These are phyloP conservation scores for Oryza rufipogon DNA, from an alignment of 176 grass and related monocot genomes.

Conservation along the genomic window DNA sequence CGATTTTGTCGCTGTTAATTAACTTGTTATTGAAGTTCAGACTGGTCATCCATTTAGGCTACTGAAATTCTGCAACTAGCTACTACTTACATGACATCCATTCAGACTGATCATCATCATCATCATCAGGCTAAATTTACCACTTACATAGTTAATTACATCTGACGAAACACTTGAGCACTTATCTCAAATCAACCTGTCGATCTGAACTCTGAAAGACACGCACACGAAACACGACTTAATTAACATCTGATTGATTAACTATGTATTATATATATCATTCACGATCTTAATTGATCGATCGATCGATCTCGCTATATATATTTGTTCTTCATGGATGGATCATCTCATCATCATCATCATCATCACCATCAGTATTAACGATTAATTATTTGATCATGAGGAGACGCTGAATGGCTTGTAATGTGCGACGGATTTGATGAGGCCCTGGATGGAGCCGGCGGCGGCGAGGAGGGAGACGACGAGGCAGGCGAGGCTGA, in stretches of 20 bases:
- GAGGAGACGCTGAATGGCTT: conserved; percentile 57
- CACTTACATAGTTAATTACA: background rate
- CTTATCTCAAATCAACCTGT: background rate
- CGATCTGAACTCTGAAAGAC: background rate
- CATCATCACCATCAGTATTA: too few relatives aligned
- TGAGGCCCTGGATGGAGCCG: conserved; percentile 69
- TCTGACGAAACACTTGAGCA: background rate
- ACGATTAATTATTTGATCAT: background rate
- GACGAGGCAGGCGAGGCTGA: conserved; percentile 57
- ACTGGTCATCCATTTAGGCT: background rate
- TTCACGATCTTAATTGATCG: background rate
- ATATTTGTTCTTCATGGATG: background rate
- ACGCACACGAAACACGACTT: background rate
- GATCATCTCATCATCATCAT: too few relatives aligned
- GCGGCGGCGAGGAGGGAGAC: conserved; percentile 69
- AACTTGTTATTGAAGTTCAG: conserved; percentile 18
- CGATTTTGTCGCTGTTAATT: background rate
- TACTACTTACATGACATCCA: background rate
- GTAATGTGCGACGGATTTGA: conserved; percentile 56
- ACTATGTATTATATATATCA: background rate
- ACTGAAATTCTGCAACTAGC: background rate
- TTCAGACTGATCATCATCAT: too few relatives aligned
- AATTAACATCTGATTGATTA: background rate
- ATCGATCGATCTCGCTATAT: background rate
- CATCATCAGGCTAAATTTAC: conserved; percentile 4